Percentiles rank a stretch among this genome's conserved stretches.
Conservation (phyloP, 1,284 basidiomycete genomes). For the Microbotryum violaceum region DNA sequence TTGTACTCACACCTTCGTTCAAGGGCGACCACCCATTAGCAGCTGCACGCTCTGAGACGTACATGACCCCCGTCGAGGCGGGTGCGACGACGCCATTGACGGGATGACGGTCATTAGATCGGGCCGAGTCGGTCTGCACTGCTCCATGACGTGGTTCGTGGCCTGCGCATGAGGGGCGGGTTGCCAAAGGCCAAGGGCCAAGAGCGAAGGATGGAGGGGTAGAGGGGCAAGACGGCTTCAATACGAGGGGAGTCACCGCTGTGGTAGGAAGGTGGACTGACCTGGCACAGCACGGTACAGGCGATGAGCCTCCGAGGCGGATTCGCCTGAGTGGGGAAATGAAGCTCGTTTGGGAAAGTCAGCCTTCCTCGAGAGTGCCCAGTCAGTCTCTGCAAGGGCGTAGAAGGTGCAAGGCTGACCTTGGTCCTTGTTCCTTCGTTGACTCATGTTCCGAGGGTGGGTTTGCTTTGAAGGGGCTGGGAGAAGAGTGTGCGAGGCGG, state of each 20-base stretch:
- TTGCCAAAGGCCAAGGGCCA: slow-evolving; percentile 44
- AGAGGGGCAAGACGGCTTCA: neutral
- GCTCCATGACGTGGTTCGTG: slow-evolving; percentile 24
- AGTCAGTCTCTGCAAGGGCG: too few species aligned
- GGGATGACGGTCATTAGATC: slow-evolving; percentile 61
- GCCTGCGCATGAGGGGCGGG: neutral
- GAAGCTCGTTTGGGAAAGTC: too few species aligned
- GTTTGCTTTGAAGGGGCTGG: too few species aligned
- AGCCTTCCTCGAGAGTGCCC: too few species aligned
- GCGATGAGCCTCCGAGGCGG: too few species aligned
- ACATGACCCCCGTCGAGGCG: slow-evolving; percentile 50
- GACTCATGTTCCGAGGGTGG: too few species aligned
- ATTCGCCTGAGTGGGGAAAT: too few species aligned
- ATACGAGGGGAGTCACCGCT: slow-evolving; percentile 13
- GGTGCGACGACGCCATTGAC: slow-evolving; percentile 59
- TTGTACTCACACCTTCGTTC: slow-evolving; percentile 3
- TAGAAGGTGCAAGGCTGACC: too few species aligned
- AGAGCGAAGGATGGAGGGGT: slow-evolving; percentile 50
- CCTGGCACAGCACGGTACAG: too few species aligned
- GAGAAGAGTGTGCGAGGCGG: too few species aligned
- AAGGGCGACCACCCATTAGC: slow-evolving; percentile 20
- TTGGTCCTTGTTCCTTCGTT: too few species aligned
- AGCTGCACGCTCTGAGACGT: slow-evolving; percentile 54
- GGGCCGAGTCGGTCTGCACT: neutral
- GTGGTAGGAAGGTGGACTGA: neutral